Evolutionary conservation across 2,329 filamentous ascomycete species (phyloP).

Genomic region (Ophiostoma sp.): DNA sequence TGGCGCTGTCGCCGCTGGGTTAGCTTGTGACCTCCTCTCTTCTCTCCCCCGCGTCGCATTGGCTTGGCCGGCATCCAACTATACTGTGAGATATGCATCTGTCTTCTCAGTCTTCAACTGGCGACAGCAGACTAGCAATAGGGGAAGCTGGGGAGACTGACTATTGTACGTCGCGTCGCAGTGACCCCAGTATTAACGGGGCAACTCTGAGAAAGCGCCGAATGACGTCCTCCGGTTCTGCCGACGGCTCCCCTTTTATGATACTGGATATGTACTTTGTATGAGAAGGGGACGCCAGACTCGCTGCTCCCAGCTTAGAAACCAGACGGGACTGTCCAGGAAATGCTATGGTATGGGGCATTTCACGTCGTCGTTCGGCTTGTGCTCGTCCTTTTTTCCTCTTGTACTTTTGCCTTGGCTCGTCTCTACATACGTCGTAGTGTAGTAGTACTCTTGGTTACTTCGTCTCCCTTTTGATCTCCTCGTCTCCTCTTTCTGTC

Average conservation of each 20-base stretch:
- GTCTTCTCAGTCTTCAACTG: background rate
- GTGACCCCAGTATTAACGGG: slow-evolving; percentile 2
- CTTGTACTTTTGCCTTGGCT: slow-evolving; percentile 15
- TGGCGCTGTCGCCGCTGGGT: background rate
- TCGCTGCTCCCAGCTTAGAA: background rate
- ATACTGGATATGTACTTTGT: background rate
- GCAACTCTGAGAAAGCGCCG: slow-evolving; percentile 7
- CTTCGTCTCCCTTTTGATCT: slow-evolving; percentile 9
- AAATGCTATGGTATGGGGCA: background rate
- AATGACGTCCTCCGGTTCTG: slow-evolving; percentile 20
- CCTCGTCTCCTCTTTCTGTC: slow-evolving; percentile 6
- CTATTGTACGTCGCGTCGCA: background rate
- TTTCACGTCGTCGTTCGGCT: slow-evolving; percentile 11
- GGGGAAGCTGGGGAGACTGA: slow-evolving; percentile 8
- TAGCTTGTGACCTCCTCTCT: background rate
- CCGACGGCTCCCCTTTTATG: slow-evolving; percentile 16
- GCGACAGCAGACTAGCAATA: background rate
- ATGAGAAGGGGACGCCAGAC: background rate
- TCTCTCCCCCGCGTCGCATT: background rate
- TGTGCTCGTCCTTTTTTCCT: slow-evolving; percentile 17
- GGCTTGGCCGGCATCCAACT: background rate
- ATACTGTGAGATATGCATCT: too few species aligned
- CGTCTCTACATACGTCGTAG: slow-evolving; percentile 5
- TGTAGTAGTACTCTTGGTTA: background rate
- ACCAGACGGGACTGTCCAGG: slow-evolving; percentile 7